Evolutionary conservation across 2,329 filamentous ascomycete genomes (phyloP).

Genomic region (Colletotrichum sp.): DNA sequence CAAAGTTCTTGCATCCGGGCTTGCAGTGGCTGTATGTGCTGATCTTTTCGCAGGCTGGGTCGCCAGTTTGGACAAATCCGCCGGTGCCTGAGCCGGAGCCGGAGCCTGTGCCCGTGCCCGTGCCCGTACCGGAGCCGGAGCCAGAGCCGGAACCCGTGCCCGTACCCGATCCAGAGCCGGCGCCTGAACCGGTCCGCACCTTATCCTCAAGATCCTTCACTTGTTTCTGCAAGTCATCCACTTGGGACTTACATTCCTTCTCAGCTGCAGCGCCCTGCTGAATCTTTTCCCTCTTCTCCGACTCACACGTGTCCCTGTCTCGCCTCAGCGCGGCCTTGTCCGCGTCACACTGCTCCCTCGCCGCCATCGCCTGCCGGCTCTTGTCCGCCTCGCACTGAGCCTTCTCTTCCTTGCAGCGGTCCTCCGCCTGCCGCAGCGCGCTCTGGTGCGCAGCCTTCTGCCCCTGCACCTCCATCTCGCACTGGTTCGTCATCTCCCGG

Average conservation of each 20-base stretch:
- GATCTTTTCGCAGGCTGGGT: too few relatives aligned
- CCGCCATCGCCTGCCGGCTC: neutral
- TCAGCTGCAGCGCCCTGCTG: too few relatives aligned
- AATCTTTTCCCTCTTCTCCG: neutral
- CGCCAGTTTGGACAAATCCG: too few relatives aligned
- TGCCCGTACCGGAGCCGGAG: too few relatives aligned
- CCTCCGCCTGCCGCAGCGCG: neutral
- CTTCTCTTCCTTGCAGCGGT: neutral
- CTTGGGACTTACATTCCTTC: rapidly evolving
- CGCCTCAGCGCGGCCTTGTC: neutral
- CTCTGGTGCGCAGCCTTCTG: neutral
- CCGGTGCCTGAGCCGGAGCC: too few relatives aligned
- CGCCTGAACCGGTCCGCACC: too few relatives aligned
- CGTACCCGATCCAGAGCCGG: too few relatives aligned
- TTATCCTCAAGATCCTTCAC: too few relatives aligned
- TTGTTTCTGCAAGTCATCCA: rapidly evolving
- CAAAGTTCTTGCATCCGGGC: too few relatives aligned
- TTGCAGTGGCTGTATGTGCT: too few relatives aligned
- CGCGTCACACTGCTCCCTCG: rapidly evolving
- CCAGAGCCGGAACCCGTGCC: too few relatives aligned
- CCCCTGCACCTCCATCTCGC: neutral
- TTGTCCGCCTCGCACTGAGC: neutral
- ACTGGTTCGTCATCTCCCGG: neutral
- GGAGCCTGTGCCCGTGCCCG: too few relatives aligned
- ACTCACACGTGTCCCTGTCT: rapidly evolving